Evolutionary conservation across 495 filamentous ascomycete genomes (phyloP).

Genomic region (Amniculicola lignicola): DNA sequence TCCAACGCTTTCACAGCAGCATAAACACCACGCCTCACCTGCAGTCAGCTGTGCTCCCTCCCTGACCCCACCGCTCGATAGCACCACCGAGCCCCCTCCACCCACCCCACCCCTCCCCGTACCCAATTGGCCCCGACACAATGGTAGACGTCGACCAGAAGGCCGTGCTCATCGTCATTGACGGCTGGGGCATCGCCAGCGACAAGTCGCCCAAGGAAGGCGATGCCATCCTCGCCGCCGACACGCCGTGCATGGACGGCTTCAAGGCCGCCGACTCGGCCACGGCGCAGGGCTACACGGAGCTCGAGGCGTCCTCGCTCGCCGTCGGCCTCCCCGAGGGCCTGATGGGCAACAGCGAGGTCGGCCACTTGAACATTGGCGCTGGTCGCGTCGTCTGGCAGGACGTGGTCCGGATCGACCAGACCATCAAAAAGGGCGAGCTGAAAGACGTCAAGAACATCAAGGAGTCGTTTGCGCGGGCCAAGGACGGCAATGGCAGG

Average conservation of each 20-base stretch:
- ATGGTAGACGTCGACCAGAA: slow-evolving; percentile 88
- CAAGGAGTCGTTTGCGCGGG: slow-evolving; percentile 69
- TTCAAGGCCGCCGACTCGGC: slow-evolving; percentile 61
- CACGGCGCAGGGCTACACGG: slow-evolving; percentile 72
- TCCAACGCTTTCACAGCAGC: too few species aligned
- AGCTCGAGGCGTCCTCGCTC: slow-evolving; percentile 91
- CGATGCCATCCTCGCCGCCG: slow-evolving; percentile 88
- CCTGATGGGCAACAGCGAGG: slow-evolving; percentile 97
- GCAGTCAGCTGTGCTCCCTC: neutral
- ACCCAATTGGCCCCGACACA: slow-evolving; percentile 15
- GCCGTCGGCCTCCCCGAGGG: slow-evolving; percentile 95
- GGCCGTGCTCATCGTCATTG: slow-evolving; percentile 94
- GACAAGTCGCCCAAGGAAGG: slow-evolving; percentile 74
- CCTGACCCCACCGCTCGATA: neutral
- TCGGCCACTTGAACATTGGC: slow-evolving; percentile 97
- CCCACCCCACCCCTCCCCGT: neutral
- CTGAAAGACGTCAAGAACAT: slow-evolving; percentile 75
- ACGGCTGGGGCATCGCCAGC: slow-evolving; percentile 91
- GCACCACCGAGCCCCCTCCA: neutral
- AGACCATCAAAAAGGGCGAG: slow-evolving; percentile 85
- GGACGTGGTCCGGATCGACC: slow-evolving; percentile 94
- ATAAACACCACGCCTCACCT: too few species aligned
- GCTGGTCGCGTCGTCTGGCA: slow-evolving; percentile 98
- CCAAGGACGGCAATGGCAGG: slow-evolving; percentile 84
- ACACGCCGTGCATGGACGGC: slow-evolving; percentile 87